Evolutionary conservation across 2,329 filamentous ascomycete species (phyloP).

Genomic region (Penicillium sp.): DNA sequence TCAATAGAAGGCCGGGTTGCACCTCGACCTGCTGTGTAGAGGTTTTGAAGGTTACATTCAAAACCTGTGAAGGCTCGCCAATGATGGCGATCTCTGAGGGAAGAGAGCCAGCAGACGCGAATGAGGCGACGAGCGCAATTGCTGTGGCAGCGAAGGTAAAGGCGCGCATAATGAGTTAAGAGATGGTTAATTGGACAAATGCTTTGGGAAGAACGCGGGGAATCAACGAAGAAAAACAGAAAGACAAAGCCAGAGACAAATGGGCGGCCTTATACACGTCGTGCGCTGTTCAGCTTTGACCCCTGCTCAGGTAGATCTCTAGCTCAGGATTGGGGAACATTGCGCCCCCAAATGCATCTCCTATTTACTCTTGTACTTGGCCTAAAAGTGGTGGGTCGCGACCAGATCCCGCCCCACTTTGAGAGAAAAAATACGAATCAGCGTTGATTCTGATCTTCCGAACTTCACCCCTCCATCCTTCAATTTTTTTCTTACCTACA

Average conservation of each 20-base stretch:
- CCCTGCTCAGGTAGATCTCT: too few species aligned
- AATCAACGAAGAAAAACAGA: too few species aligned
- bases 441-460: slow-evolving; percentile 7
- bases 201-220: too few species aligned
- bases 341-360: too few species aligned
- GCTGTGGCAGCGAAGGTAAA: not conserved
- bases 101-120: not conserved
- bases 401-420: not conserved
- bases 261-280: too few species aligned
- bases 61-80: not conserved
- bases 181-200: too few species aligned
- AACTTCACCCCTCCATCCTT: slow-evolving; percentile 7
- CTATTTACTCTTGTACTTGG: too few species aligned
- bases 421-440: not conserved
- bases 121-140: not conserved
- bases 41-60: not conserved
- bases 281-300: too few species aligned
- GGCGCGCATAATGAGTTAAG: not conserved
- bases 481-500: not conserved
- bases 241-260: too few species aligned
- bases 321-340: too few species aligned
- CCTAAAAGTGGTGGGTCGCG: not conserved
- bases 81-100: not conserved
- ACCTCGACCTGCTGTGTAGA: not conserved
- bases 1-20: not conserved